phyloP scores from a whole-genome alignment of 2,329 filamentous ascomycete species.

The Phialophora chinensis region DNA sequence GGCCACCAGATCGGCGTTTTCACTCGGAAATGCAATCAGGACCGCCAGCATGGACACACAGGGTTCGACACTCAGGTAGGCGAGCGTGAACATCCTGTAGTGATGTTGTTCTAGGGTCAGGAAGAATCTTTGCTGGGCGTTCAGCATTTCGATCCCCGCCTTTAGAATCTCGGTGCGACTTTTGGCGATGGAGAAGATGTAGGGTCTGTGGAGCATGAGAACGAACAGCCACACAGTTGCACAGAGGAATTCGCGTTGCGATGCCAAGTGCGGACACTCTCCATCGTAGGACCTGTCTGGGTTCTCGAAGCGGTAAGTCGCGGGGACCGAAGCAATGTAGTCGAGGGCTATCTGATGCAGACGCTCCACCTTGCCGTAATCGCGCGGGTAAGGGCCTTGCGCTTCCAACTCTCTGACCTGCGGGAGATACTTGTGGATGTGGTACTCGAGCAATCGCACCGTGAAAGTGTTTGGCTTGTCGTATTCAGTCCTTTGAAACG shows the following conservation, averaged over 20 bases:
- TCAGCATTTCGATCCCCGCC: slow-evolving; percentile 17
- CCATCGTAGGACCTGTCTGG: slow-evolving; percentile 22
- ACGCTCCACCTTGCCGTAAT: slow-evolving; percentile 23
- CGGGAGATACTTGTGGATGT: slow-evolving; percentile 11
- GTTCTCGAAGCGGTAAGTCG: slow-evolving; percentile 16
- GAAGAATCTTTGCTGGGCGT: slow-evolving; percentile 23
- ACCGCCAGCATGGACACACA: slow-evolving; percentile 26
- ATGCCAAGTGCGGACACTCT: slow-evolving; percentile 15
- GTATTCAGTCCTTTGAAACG: slow-evolving; percentile 5
- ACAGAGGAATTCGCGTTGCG: slow-evolving; percentile 22
- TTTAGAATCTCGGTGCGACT: slow-evolving; percentile 20
- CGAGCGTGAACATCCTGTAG: slow-evolving; percentile 23
- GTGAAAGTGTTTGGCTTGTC: slow-evolving; percentile 23
- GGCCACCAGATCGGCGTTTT: slow-evolving; percentile 14
- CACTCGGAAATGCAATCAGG: slow-evolving; percentile 20
- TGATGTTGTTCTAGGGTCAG: slow-evolving; percentile 10
- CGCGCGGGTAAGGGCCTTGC: slow-evolving; percentile 22
- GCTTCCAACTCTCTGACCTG: slow-evolving; percentile 18
- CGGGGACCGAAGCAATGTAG: slow-evolving; percentile 18
- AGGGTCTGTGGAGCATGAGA: slow-evolving; percentile 22
- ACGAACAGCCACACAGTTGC: slow-evolving; percentile 23
- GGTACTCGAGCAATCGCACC: slow-evolving; percentile 21
- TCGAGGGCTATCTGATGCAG: slow-evolving; percentile 20
- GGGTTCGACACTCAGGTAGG: slow-evolving; percentile 21
- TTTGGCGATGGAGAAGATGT: slow-evolving; percentile 21